phyloP scores from a whole-genome alignment of 2,329 filamentous ascomycete species.

The Fonsecaea nubica region DNA sequence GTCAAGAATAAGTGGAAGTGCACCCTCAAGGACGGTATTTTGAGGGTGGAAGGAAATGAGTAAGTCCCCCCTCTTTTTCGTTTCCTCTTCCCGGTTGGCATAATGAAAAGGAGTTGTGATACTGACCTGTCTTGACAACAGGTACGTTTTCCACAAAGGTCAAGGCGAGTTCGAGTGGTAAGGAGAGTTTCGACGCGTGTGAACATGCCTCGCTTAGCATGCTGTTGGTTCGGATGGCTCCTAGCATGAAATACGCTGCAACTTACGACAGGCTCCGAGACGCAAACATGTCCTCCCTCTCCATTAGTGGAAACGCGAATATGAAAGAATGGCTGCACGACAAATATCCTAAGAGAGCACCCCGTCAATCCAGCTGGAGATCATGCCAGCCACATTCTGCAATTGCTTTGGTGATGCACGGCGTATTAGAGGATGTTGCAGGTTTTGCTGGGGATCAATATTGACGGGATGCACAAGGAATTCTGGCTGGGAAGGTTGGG shows the following conservation, averaged over 20 bases:
- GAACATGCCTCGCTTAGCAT: not conserved
- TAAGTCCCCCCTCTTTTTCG: conserved; percentile 50
- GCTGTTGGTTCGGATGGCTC: not conserved
- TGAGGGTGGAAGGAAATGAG: conserved; percentile 92
- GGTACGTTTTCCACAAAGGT: conserved; percentile 96
- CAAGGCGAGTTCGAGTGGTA: conserved; percentile 98
- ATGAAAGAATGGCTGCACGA: not conserved
- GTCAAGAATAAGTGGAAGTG: conserved; percentile 99
- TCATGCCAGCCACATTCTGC: not conserved
- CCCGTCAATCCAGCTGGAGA: not conserved
- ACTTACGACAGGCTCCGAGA: not conserved
- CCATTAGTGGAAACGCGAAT: not conserved
- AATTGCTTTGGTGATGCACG: not conserved
- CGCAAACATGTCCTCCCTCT: not conserved
- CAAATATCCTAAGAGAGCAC: not conserved
- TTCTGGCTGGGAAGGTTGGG: not conserved
- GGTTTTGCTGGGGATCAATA: not conserved
- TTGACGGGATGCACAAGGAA: not conserved
- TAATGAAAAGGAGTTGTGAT: not conserved
- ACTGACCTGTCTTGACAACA: conserved; percentile 47
- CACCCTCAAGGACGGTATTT: conserved; percentile 92
- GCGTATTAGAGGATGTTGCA: not conserved
- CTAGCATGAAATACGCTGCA: not conserved
- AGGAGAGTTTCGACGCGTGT: conserved; percentile 42
- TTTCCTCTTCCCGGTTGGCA: not conserved